Conservation (phyloP, 148 eudicot species). For the Fagopyrum homotropicum region DNA sequence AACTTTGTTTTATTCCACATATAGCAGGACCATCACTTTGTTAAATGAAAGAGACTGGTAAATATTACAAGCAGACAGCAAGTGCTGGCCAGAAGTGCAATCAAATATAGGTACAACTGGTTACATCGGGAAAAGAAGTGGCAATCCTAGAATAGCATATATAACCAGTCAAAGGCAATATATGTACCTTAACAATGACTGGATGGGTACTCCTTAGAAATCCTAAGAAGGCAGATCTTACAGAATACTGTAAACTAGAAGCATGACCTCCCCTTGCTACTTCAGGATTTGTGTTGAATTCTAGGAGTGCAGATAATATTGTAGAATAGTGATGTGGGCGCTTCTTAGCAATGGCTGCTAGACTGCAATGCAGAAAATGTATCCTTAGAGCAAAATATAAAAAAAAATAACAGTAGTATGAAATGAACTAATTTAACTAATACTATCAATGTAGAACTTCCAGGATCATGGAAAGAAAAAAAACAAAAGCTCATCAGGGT, state of each 20-base stretch:
- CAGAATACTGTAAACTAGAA: slow-evolving; percentile 76
- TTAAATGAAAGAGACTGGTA: too few species aligned
- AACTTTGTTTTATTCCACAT: too few species aligned
- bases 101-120: neutral
- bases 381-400: slow-evolving; percentile 13
- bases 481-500: neutral
- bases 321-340: slow-evolving; percentile 48
- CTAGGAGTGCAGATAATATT: slow-evolving; percentile 60
- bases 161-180: neutral
- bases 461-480: neutral
- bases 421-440: neutral
- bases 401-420: neutral
- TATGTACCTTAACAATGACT: slow-evolving; percentile 55
- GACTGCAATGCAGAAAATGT: slow-evolving; percentile 40
- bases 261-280: slow-evolving; percentile 49
- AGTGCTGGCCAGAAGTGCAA: too few species aligned
- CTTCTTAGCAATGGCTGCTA: slow-evolving; percentile 74
- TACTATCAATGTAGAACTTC: neutral
- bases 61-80: neutral
- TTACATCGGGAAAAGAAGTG: neutral
- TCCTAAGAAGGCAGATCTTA: slow-evolving; percentile 83
- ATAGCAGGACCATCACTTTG: too few species aligned
- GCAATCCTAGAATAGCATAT: too few species aligned
- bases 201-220: slow-evolving; percentile 84
- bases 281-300: slow-evolving; percentile 56